Conservation (phyloP, 257 asterid species). For the Forsythia viridissima region DNA sequence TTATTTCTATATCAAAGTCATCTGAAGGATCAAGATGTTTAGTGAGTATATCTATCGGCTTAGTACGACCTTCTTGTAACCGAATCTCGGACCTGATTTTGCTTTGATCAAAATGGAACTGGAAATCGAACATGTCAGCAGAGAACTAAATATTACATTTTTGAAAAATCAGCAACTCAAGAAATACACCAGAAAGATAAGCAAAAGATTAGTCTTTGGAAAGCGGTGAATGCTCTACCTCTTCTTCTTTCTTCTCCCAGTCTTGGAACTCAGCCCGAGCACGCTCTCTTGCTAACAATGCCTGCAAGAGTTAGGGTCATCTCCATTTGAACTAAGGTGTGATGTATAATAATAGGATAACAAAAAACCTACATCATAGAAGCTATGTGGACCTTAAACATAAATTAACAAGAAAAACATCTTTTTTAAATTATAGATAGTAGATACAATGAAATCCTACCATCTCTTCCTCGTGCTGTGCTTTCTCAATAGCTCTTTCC, state of each 20-base stretch:
- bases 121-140: slow-evolving; percentile 30
- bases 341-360: too few species aligned
- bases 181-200: slow-evolving; percentile 8
- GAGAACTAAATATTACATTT: background rate
- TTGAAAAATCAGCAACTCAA: slow-evolving; percentile 6
- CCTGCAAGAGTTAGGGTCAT: slow-evolving; percentile 40
- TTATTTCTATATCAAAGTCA: slow-evolving; percentile 74
- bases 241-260: slow-evolving; percentile 99
- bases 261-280: slow-evolving; percentile 98
- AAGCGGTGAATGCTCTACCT: slow-evolving; percentile 36
- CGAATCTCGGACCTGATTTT: slow-evolving; percentile 92
- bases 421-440: background rate
- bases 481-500: slow-evolving; percentile 94
- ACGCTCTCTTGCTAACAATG: slow-evolving; percentile 88
- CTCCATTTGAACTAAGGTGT: slow-evolving; percentile 1
- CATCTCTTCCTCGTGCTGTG: slow-evolving; percentile 98
- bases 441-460: slow-evolving; percentile 36
- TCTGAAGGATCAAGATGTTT: slow-evolving; percentile 87
- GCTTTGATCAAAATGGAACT: slow-evolving; percentile 98
- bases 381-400: too few species aligned
- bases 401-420: slow-evolving; percentile 11
- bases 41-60: slow-evolving; percentile 89
- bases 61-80: slow-evolving; percentile 85
- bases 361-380: too few species aligned
- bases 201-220: background rate